phyloP scores from a whole-genome alignment of 805 yeast genomes.

The Saccharomyces paradoxus region DNA sequence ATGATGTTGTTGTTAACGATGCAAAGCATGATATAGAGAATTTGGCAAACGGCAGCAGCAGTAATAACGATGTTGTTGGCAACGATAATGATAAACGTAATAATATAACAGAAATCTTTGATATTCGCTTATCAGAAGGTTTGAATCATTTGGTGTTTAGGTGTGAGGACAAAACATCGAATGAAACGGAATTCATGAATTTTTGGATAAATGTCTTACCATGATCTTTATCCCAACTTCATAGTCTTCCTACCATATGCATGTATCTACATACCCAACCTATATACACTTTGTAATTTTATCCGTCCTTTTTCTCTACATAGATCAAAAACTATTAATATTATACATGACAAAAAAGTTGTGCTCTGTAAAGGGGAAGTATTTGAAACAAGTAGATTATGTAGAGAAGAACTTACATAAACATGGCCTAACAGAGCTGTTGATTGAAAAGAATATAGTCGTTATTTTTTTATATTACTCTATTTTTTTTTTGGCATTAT shows the following conservation, averaged over 20 bases:
- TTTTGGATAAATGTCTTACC: slow-evolving; percentile 30
- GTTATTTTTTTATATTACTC: neutral
- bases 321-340: neutral
- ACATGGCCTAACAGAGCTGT: neutral
- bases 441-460: neutral
- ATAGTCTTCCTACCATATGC: neutral
- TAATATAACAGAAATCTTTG: slow-evolving; percentile 18
- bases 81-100: slow-evolving; percentile 2
- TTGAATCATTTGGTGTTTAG: slow-evolving; percentile 22
- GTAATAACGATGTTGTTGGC: neutral
- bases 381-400: neutral
- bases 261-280: neutral
- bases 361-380: neutral
- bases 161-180: slow-evolving; percentile 12
- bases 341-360: neutral
- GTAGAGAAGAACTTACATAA: neutral
- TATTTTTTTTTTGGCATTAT: slow-evolving; percentile 6
- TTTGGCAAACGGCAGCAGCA: neutral
- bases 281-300: neutral
- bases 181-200: slow-evolving; percentile 17
- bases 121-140: slow-evolving; percentile 27
- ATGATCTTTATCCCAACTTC: slow-evolving; percentile 2
- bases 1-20: neutral
- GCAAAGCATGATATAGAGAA: neutral
- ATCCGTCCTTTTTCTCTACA: neutral